Percentiles rank a stretch among this genome's conserved stretches.
These are phyloP conservation scores for Acacia confusa DNA, from an alignment of 306 rosid genomes.

Conservation along the genomic window DNA sequence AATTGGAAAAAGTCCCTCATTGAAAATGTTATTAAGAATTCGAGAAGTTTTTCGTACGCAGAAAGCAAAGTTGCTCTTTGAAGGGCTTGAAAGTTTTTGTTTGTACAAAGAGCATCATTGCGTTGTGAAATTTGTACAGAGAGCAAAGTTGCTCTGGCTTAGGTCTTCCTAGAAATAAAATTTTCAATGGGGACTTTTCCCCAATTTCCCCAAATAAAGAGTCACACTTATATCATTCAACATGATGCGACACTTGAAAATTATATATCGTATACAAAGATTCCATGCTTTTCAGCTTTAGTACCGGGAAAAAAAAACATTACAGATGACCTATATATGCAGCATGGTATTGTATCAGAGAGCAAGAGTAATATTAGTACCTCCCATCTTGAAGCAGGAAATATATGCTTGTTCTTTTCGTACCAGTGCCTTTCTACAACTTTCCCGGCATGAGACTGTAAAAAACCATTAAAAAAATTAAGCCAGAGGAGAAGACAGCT, in stretches of 20 bases:
- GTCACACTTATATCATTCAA: neutral
- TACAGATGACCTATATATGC: neutral
- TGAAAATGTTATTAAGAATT: too few species aligned
- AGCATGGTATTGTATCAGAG: neutral
- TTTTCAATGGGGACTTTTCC: too few species aligned
- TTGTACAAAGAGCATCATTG: too few species aligned
- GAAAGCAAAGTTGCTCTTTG: too few species aligned
- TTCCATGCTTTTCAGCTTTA: neutral
- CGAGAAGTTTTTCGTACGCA: too few species aligned
- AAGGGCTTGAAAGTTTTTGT: too few species aligned
- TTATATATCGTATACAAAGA: neutral
- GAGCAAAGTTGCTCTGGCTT: too few species aligned
- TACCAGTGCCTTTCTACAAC: slow-evolving; percentile 99
- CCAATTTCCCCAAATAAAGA: too few species aligned
- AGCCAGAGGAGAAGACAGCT: slow-evolving; percentile 11
- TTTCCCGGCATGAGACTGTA: slow-evolving; percentile 96
- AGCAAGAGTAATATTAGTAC: slow-evolving; percentile 25
- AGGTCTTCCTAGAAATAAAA: too few species aligned
- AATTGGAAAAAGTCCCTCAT: too few species aligned
- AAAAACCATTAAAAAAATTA: neutral
- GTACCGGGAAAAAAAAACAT: neutral
- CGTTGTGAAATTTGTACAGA: too few species aligned
- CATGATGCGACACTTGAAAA: neutral
- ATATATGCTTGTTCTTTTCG: slow-evolving; percentile 96
- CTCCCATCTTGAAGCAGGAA: slow-evolving; percentile 99